These are phyloP conservation scores for Penicillium sumatraense DNA, from an alignment of 2,329 filamentous ascomycete species.

Conservation along the genomic window DNA sequence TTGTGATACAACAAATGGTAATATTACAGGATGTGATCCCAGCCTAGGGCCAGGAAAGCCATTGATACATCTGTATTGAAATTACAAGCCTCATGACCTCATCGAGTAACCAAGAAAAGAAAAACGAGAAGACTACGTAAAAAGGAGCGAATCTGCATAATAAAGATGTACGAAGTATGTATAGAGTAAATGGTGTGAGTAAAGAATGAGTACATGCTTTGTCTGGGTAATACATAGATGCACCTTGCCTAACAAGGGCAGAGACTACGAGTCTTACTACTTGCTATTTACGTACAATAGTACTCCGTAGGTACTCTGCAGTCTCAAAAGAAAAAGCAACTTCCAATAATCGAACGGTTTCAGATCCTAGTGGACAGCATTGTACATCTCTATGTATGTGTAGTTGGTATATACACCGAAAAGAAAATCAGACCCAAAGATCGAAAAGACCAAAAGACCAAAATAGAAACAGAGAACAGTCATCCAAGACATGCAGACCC, in stretches of 20 bases:
- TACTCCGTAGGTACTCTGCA: background rate
- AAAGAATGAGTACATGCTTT: too few species aligned
- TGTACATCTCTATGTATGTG: background rate
- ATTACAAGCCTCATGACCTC: constrained; percentile 26
- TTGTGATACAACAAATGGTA: background rate
- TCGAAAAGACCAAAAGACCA: background rate
- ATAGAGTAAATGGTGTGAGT: too few species aligned
- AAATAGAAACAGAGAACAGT: background rate
- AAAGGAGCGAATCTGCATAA: too few species aligned
- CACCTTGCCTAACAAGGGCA: too few species aligned
- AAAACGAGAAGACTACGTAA: too few species aligned
- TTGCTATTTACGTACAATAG: too few species aligned
- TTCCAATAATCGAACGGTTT: background rate
- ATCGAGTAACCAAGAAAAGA: constrained; percentile 13
- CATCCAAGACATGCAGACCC: background rate
- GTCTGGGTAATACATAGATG: too few species aligned
- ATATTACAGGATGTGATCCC: background rate
- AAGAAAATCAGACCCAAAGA: background rate
- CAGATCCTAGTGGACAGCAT: background rate
- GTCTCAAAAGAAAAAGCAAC: background rate
- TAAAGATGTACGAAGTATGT: too few species aligned
- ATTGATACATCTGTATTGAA: background rate
- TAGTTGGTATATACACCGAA: constrained; percentile 2
- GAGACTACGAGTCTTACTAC: too few species aligned
- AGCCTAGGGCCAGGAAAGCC: background rate